Evolutionary conservation across 495 filamentous ascomycete species (phyloP), one percentile per base, ranked within the genome.

Genomic region (Terfezia claveryi): DNA sequence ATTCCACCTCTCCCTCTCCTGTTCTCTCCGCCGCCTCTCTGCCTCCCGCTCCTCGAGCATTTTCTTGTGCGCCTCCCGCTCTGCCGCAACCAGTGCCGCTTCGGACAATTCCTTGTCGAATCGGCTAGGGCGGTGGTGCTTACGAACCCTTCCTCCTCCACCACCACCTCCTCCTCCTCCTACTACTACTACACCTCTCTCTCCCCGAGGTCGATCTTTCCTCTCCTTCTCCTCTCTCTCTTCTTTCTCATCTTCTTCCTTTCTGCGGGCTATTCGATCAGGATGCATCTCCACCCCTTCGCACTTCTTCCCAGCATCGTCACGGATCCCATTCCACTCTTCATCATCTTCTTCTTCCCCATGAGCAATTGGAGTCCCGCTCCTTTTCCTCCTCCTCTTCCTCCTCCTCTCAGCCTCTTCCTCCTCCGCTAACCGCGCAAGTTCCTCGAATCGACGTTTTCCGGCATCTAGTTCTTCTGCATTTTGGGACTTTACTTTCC

Each of bases 31-130:
- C 11, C 57, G 66, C 23, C 70, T 70, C 0, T 61, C 59, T 51
- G 69, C 73, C 4, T 74, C 74, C 49, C 71, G 64, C 59, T 82
- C 81, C 57, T 82, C 70, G 67, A 88, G 88, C 16, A 86, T 72
- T 70, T 83, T 87, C 10, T 74, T 71, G 27, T 73, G 14, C n/a
- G 46, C 52, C 23, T 8, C 74, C 54, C 74, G 76, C 71, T 96
- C 91, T 23, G 91, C 91, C 65, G 79, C 87, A 64, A 94, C 73
- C 37, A 95, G 65, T 4, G 68, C 71, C 2, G 77, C 72, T 32
- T 27, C 27, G n/a, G n/a, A 12, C 6, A 20, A 7, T 27, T 51
- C 50, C 50, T n/a, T 11, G 27, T n/a, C 5, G 4, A 51, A 51
- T 11, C 50, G 16, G 11, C 17, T 20, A 46, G 8, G 41, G 41